Evolutionary conservation across 345 rosid species (phyloP), one percentile per base, ranked within the genome.

Genomic region (Eucalyptus globulus): DNA sequence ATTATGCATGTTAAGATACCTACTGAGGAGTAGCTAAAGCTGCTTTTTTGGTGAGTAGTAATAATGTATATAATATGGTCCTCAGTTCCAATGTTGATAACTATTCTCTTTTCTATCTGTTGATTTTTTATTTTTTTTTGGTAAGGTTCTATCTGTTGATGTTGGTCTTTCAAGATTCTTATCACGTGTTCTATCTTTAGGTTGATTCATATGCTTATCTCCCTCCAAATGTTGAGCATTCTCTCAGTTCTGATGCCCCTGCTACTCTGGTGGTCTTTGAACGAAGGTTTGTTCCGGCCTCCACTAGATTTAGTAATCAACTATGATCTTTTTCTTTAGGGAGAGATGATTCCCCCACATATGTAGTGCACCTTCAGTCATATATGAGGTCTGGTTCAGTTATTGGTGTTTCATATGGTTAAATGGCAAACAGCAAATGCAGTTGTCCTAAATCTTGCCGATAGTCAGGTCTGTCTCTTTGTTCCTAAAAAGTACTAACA

Each of bases 131-230:
- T 13, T 49, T 49, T 49, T 49, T 49, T 49, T 49, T 49, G 51
- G 51, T 49, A 49, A 49, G 51, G 51, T 56, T 40, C 9, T 31
- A 40, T 80, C 56, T 87, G 19, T 49, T 53, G n/a, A 54, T 44
- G 21, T n/a, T 54, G 81, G 51, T 81, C 44, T 29, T 44, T 49
- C 27, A 54, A 53, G 27, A 24, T 7, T 49, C 37, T 80, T 51
- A 45, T 24, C 15, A 21, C 45, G 54, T 93, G 88, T 72, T 24
- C 21, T 49, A 37, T 89, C 24, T 50, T 31, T 65, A 95, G 99
- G 96, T 94, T 90, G 99, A 98, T 93, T 97, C 97, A 81, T 97
- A 91, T 92, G 98, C 97, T 89, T 98, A 97, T 93, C 90, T 97
- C 49, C 98, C 99, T 90, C 95, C 98, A 80, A 94, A 94, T 90